Evolutionary conservation across 352 stramenopile species (phyloP).

Genomic region (Thalassiosira ordinaria): DNA sequence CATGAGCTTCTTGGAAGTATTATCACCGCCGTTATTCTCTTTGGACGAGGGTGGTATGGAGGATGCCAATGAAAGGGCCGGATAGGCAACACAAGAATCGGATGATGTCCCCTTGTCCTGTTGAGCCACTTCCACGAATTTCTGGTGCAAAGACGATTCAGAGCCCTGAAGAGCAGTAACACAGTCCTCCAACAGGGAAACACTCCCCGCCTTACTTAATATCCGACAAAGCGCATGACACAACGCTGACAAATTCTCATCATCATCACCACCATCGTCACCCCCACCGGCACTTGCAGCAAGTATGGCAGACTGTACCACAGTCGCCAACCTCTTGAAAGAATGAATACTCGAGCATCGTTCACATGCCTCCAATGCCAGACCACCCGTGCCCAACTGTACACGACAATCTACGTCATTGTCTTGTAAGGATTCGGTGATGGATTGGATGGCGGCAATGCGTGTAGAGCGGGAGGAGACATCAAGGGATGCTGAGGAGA

Average conservation of each 20-base stretch:
- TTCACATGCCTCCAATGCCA: conserved; percentile 9
- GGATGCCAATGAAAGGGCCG: conserved; percentile 32
- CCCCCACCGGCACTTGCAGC: neutral
- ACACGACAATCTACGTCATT: neutral
- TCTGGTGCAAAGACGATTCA: conserved; percentile 1
- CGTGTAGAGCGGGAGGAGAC: neutral
- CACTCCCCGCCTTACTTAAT: conserved; percentile 11
- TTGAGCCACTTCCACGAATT: conserved; percentile 5
- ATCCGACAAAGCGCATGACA: conserved; percentile 33
- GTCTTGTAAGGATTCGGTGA: neutral
- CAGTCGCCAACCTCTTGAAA: conserved; percentile 7
- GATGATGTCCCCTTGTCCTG: neutral
- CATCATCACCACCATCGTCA: neutral
- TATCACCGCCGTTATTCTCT: neutral
- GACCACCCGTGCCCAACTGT: conserved; percentile 16
- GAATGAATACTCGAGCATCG: conserved; percentile 4
- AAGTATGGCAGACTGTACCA: conserved; percentile 12
- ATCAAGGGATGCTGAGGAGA: conserved; percentile 20
- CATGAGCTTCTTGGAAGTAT: neutral
- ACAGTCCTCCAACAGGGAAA: conserved; percentile 7
- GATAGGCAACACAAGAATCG: conserved; percentile 1
- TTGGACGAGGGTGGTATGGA: neutral
- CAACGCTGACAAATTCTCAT: conserved; percentile 20
- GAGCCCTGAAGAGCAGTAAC: neutral
- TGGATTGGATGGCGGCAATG: neutral